Base-by-base conservation (phyloP, 73 alveolate species). In the Symbiodinium pilosum region DNA sequence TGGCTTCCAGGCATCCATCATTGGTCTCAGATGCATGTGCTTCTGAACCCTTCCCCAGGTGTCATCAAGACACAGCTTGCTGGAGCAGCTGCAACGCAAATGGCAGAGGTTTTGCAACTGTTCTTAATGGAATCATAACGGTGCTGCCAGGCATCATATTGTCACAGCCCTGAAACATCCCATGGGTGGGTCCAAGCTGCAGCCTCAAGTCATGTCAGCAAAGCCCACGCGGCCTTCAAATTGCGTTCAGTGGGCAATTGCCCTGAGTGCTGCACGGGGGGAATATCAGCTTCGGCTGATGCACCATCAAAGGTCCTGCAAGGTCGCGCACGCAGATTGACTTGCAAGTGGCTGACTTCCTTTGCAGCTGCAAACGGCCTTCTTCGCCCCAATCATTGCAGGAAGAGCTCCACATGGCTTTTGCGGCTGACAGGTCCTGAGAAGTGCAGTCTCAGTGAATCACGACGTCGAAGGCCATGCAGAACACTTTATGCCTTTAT, bases 321-420 rank as follows among this genome's bases (percentile, higher is more conserved):
- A n/a, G n/a, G n/a, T n/a, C n/a, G n/a, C n/a, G n/a, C n/a, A n/a
- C n/a, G n/a, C n/a, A n/a, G n/a, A n/a, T n/a, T n/a, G n/a, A n/a
- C n/a, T n/a, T n/a, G n/a, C n/a, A n/a, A n/a, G n/a, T n/a, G n/a
- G n/a, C n/a, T n/a, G n/a, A n/a, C n/a, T n/a, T n/a, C n/a, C n/a
- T n/a, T n/a, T n/a, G n/a, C n/a, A 14, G 59, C 41, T 3, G 26
- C 43, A 28, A 0, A 71, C 7, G 11, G 43, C 93, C 93, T 91
- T 91, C 97, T 91, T 91, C 97, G 88, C 88, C 47, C 97, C 97
- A 91, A 41, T 85, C 87, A 39, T 91, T 69, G 75, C 77, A 64
- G 75, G 97, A 91, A 64, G 88, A 69, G 97, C 97, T 91, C 97
- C 97, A 56, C 97, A 91, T 91, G 47, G 81, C 43, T 54, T 64